phyloP scores from a whole-genome alignment of 192 early-diverging fungal species.

The Backusella tarrabulga region DNA sequence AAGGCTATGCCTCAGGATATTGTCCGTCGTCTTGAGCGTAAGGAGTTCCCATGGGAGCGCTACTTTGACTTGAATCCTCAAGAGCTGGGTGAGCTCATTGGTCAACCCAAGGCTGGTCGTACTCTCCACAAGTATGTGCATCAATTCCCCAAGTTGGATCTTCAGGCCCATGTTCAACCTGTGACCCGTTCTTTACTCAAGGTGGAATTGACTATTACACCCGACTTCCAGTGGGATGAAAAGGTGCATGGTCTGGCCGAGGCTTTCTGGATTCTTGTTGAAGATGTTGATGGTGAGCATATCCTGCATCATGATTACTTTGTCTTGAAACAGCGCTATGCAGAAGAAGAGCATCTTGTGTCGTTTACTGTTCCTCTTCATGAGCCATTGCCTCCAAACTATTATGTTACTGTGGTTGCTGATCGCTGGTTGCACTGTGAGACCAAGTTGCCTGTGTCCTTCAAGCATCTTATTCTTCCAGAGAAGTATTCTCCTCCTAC shows the following conservation, averaged over 20 bases:
- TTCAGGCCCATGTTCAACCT: constrained; percentile 89
- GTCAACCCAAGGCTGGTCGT: constrained; percentile 86
- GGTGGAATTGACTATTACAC: constrained; percentile 88
- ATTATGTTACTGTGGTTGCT: constrained; percentile 89
- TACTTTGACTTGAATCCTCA: constrained; percentile 91
- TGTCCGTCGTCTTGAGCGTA: constrained; percentile 86
- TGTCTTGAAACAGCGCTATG: constrained; percentile 84
- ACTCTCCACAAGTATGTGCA: constrained; percentile 88
- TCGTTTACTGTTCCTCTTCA: constrained; percentile 89
- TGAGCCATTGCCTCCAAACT: constrained; percentile 95
- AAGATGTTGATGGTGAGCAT: constrained; percentile 90
- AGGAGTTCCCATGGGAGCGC: constrained; percentile 93
- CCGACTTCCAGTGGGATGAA: constrained; percentile 94
- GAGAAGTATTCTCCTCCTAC: constrained; percentile 94
- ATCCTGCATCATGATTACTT: constrained; percentile 92
- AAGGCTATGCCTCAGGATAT: constrained; percentile 74
- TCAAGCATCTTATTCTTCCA: constrained; percentile 90
- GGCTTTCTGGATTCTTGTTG: constrained; percentile 91
- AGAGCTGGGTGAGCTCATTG: constrained; percentile 90
- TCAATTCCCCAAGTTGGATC: constrained; percentile 90
- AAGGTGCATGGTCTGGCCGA: constrained; percentile 84
- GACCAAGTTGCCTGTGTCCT: constrained; percentile 89
- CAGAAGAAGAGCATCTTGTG: constrained; percentile 78
- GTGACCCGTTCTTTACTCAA: constrained; percentile 88
- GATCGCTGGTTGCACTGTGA: constrained; percentile 96